Conservation (phyloP, 192 early-diverging fungal genomes). For the Kappamyces sp. region DNA sequence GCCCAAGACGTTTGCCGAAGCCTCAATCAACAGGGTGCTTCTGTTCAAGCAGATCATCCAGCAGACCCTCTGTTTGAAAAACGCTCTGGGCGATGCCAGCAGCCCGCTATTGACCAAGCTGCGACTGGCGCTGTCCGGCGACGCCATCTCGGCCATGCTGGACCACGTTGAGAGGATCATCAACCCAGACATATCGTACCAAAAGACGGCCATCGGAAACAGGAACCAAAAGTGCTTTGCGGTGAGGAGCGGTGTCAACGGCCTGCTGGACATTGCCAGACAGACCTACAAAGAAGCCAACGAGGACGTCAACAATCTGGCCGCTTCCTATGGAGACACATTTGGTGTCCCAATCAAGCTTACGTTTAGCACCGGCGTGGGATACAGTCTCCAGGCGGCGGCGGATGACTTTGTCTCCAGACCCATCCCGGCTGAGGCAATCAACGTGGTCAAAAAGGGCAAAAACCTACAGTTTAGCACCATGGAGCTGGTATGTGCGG, state of each 20-base stretch:
- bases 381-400: slow-evolving; percentile 54
- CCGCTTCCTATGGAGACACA: slow-evolving; percentile 31
- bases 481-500: slow-evolving; percentile 56
- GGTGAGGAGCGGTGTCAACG: slow-evolving; percentile 74
- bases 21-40: slow-evolving; percentile 7
- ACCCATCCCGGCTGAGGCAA: slow-evolving; percentile 59
- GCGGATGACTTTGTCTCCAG: slow-evolving; percentile 33
- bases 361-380: slow-evolving; percentile 51
- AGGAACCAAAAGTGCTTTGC: slow-evolving; percentile 83
- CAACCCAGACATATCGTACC: slow-evolving; percentile 60
- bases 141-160: not conserved
- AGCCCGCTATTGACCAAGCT: not conserved
- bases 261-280: slow-evolving; percentile 79
- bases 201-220: slow-evolving; percentile 68
- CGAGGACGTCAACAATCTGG: slow-evolving; percentile 63
- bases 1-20: not conserved
- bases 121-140: not conserved
- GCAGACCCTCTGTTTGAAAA: not conserved
- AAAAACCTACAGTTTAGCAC: slow-evolving; percentile 65
- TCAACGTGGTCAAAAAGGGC: slow-evolving; percentile 65
- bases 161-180: slow-evolving; percentile 40
- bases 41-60: not conserved
- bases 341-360: slow-evolving; percentile 48
- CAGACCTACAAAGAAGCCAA: slow-evolving; percentile 72
- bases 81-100: not conserved